Evolutionary conservation across 2,329 filamentous ascomycete species (phyloP).

Genomic region (Helotiales sp.): DNA sequence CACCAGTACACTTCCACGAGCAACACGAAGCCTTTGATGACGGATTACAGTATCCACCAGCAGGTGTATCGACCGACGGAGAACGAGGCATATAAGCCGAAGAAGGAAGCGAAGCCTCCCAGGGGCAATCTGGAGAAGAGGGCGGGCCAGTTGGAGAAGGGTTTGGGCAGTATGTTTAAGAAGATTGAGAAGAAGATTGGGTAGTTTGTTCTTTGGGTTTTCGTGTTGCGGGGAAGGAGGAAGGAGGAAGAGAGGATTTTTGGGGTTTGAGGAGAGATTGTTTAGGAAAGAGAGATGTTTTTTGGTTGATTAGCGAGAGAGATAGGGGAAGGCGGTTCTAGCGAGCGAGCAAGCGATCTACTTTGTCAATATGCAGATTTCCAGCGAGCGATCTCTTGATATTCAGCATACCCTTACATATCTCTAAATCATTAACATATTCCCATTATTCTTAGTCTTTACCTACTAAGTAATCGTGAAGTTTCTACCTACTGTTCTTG

Average conservation of each 20-base stretch:
- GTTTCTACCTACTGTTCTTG: too few species aligned
- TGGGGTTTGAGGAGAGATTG: neutral
- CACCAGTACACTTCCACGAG: slow-evolving; percentile 51
- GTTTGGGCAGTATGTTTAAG: slow-evolving; percentile 74
- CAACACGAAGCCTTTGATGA: slow-evolving; percentile 43
- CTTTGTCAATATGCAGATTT: neutral
- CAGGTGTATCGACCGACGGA: slow-evolving; percentile 74
- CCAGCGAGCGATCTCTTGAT: neutral
- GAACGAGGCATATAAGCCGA: slow-evolving; percentile 55
- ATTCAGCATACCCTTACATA: neutral
- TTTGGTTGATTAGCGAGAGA: neutral
- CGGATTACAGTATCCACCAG: slow-evolving; percentile 66
- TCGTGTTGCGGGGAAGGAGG: neutral
- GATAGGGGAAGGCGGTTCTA: neutral
- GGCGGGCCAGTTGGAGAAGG: slow-evolving; percentile 70
- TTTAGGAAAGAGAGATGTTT: too few species aligned
- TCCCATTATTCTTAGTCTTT: too few species aligned
- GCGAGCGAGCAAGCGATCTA: neutral
- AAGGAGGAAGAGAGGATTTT: neutral
- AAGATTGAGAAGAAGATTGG: slow-evolving; percentile 72
- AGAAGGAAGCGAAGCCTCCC: slow-evolving; percentile 51
- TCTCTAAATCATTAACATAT: neutral
- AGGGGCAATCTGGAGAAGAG: slow-evolving; percentile 66
- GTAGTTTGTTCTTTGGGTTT: slow-evolving; percentile 19
- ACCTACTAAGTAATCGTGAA: too few species aligned